phyloP scores from a whole-genome alignment of 495 filamentous ascomycete species.

The Talaromyces wortmannii region DNA sequence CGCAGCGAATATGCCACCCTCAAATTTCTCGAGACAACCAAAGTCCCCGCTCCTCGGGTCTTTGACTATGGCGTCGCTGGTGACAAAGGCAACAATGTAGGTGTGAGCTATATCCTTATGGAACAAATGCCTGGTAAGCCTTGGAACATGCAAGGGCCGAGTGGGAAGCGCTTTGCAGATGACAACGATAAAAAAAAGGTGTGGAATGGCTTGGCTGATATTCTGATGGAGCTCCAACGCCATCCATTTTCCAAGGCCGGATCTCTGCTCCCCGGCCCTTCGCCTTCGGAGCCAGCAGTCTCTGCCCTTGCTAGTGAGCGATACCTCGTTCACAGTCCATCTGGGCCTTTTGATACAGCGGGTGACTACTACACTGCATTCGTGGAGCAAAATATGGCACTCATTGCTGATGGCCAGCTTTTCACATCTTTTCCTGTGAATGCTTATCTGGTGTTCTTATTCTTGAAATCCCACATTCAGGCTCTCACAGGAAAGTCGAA shows the following conservation, averaged over 20 bases:
- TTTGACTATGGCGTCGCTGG: constrained; percentile 8
- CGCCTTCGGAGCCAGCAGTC: not conserved
- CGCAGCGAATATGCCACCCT: constrained; percentile 21
- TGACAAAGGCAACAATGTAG: constrained; percentile 21
- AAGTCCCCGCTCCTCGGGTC: constrained; percentile 10
- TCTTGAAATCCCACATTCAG: constrained; percentile 3
- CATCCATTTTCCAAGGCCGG: constrained; percentile 19
- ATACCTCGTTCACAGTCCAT: constrained; percentile 11
- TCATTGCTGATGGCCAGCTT: constrained; percentile 16
- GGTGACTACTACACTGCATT: constrained; percentile 11
- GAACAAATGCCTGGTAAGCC: constrained; percentile 26
- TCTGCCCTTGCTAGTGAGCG: constrained; percentile 13
- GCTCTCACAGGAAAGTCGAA: no score
- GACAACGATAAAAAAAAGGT: constrained; percentile 13
- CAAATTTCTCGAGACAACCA: constrained; percentile 17
- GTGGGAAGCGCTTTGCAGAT: constrained; percentile 7
- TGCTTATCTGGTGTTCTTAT: constrained; percentile 21
- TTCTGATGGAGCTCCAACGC: constrained; percentile 26
- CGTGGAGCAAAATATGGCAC: constrained; percentile 15
- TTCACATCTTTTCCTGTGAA: constrained; percentile 13
- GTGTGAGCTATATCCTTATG: constrained; percentile 30
- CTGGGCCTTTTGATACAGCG: constrained; percentile 10
- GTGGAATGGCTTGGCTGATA: constrained; percentile 25
- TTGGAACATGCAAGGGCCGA: constrained; percentile 6
- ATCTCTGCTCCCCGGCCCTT: constrained; percentile 11